These are phyloP conservation scores for Saprolegnia parasitica DNA, from an alignment of 352 stramenopile species.

Conservation along the genomic window DNA sequence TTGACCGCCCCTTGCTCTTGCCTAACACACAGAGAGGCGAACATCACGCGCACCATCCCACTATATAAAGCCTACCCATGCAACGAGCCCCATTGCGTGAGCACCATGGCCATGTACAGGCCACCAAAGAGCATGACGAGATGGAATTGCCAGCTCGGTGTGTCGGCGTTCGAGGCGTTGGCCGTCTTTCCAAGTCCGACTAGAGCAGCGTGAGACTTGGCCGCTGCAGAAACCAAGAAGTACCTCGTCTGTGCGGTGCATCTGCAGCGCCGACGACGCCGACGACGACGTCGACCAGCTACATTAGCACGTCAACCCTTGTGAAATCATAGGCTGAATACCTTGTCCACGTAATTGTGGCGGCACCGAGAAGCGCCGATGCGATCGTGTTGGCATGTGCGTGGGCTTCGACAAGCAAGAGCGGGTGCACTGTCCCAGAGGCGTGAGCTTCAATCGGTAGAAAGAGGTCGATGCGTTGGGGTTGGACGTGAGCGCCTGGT, in stretches of 20 bases:
- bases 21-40: not conserved
- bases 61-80: slow-evolving; percentile 38
- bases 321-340: slow-evolving; percentile 33
- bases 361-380: slow-evolving; percentile 36
- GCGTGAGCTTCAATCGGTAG: not conserved
- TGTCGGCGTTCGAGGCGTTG: slow-evolving; percentile 7
- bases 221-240: not conserved
- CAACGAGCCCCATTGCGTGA: slow-evolving; percentile 70
- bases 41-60: not conserved
- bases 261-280: slow-evolving; percentile 11
- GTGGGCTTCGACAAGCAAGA: slow-evolving; percentile 8
- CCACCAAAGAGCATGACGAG: slow-evolving; percentile 63
- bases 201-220: not conserved
- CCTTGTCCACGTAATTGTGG: slow-evolving; percentile 63
- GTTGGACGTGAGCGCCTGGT: slow-evolving; percentile 63
- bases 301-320: not conserved
- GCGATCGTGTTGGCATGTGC: slow-evolving; percentile 41
- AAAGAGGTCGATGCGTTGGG: slow-evolving; percentile 39
- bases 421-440: slow-evolving; percentile 20
- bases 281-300: slow-evolving; percentile 29
- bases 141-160: slow-evolving; percentile 72
- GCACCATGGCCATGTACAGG: slow-evolving; percentile 81
- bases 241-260: slow-evolving; percentile 9
- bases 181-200: not conserved
- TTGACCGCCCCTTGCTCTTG: slow-evolving; percentile 42